Evolutionary conservation across 352 stramenopile genomes (phyloP), one percentile per base, ranked within the genome.

Genomic region (Phytophthora sansomeana): DNA sequence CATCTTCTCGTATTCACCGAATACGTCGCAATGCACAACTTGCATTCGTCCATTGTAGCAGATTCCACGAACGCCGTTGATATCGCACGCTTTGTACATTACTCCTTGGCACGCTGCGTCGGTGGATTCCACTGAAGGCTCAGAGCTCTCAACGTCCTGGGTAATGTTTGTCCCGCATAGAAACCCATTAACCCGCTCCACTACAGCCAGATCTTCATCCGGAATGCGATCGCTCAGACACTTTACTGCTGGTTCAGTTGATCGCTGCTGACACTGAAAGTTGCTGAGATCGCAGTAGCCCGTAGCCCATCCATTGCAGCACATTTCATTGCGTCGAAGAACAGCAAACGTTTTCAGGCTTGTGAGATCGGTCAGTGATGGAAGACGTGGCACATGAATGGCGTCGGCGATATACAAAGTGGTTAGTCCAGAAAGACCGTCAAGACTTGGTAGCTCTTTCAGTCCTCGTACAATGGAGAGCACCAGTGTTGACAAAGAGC

Each of bases 11-110:
- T 77, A 78, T 21, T 71, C 57, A 6, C 61, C 63, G 16, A 62
- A 69, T 9, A 78, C 65, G 43, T 80, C 62, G 56, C 77, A 85
- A 61, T 81, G 52, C 9, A 86, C 36, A 8, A 83, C 69, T 38
- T 81, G 72, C 75, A 86, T 77, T 1, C 75, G 69, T 5, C 59
- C 63, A 48, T 82, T 83, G 55, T 77, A 80, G 61, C 75, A 83
- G 33, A 86, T 82, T 0, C 75, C 77, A 0, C 63, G 49, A 5
- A 13, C 46, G 0, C 46, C 66, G 14, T 63, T 55, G 14, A 74
- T 11, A 5, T 61, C 39, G 46, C 77, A 81, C 33, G 77, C 49
- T 7, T 63, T 65, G 49, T 75, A 82, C 46, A 78, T 46, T 17
- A 69, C 39, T 0, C 69, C 69, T 46, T 67, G 54, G 44, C 73